These are phyloP conservation scores for Psophocarpus tetragonolobus DNA, from an alignment of 306 rosid genomes.

Conservation along the genomic window DNA sequence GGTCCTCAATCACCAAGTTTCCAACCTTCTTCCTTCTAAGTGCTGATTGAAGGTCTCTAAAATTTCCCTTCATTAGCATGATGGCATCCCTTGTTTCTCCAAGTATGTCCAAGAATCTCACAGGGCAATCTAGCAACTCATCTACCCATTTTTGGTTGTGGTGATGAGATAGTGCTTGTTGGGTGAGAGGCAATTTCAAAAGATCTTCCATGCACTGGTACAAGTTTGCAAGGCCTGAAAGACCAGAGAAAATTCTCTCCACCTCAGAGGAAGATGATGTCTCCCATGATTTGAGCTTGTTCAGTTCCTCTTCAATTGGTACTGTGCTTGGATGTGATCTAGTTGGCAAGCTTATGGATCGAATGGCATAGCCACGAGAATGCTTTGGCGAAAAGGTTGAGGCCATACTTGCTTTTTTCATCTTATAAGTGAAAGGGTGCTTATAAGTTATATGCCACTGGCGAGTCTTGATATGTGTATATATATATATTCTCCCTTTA, in stretches of 20 bases:
- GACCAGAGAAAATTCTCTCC: conserved; percentile 40
- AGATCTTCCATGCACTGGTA: conserved; percentile 54
- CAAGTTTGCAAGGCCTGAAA: conserved; percentile 50
- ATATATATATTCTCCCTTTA: not conserved
- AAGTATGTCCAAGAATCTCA: conserved; percentile 58
- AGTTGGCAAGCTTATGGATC: conserved; percentile 71
- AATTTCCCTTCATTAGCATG: conserved; percentile 46
- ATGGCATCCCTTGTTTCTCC: conserved; percentile 54
- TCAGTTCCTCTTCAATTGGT: conserved; percentile 51
- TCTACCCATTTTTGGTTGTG: conserved; percentile 60
- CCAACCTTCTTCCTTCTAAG: conserved; percentile 58
- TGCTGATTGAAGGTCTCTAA: conserved; percentile 59
- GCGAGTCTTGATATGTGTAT: not conserved
- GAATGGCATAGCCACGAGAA: conserved; percentile 29
- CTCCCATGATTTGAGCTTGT: conserved; percentile 56
- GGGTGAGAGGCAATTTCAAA: conserved; percentile 57
- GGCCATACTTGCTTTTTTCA: conserved; percentile 44
- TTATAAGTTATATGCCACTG: not conserved
- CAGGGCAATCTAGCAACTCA: conserved; percentile 57
- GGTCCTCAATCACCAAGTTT: conserved; percentile 45
- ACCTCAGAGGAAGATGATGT: conserved; percentile 45
- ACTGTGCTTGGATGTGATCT: conserved; percentile 77
- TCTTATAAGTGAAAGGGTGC: not conserved
- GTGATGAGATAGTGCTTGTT: conserved; percentile 53
- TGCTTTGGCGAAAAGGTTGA: conserved; percentile 52